Percentiles rank a stretch among this genome's conserved stretches.
These are phyloP conservation scores for Cenococcum geophilum DNA, from an alignment of 495 filamentous ascomycete genomes.

Conservation along the genomic window DNA sequence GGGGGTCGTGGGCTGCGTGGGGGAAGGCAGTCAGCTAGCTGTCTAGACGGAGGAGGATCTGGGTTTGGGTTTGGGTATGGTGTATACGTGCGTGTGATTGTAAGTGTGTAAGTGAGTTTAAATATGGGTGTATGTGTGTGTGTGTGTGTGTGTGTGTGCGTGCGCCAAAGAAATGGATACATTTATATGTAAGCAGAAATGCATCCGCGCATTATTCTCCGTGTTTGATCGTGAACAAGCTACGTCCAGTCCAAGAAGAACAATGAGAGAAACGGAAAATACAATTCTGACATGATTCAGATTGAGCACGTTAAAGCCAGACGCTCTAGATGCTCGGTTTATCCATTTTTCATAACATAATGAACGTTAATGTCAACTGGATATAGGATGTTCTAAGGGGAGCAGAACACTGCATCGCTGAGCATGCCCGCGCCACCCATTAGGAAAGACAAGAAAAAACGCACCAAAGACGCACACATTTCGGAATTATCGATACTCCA, in stretches of 20 bases:
- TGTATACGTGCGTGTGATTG: too few relatives aligned
- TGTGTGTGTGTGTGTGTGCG: too few relatives aligned
- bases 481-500: constrained; percentile 43
- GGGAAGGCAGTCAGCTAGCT: neutral
- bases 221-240: neutral
- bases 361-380: too few relatives aligned
- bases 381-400: neutral
- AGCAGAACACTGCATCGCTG: neutral
- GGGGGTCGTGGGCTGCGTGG: constrained; percentile 45
- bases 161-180: neutral
- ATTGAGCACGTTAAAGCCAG: too few relatives aligned
- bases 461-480: constrained; percentile 20
- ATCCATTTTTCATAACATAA: too few relatives aligned
- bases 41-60: too few relatives aligned
- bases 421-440: neutral
- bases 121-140: too few relatives aligned
- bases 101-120: too few relatives aligned
- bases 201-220: neutral
- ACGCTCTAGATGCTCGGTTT: too few relatives aligned
- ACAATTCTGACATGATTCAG: neutral
- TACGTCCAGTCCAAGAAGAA: neutral
- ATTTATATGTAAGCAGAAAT: constrained; percentile 1
- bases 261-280: neutral
- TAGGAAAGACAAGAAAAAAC: constrained; percentile 15
- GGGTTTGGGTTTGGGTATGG: too few relatives aligned